Conservation (phyloP, 306 rosid species). For the Datisca glomerata region DNA sequence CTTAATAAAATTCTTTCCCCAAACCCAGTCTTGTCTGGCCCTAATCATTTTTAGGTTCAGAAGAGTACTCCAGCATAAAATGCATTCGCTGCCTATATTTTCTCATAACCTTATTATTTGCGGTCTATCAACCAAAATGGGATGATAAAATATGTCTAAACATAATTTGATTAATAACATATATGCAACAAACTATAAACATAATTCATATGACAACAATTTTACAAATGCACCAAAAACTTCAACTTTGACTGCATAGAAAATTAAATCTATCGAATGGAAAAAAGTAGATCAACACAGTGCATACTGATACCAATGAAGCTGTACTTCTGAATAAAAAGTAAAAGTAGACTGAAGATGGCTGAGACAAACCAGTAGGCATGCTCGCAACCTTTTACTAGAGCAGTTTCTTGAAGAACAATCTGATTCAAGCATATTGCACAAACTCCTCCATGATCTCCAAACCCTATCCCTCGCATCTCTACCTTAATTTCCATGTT, state of each 20-base stretch:
- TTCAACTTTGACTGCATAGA: slow-evolving; percentile 3
- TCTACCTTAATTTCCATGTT: slow-evolving; percentile 26
- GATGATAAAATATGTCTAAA: no score
- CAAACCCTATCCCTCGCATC: slow-evolving; percentile 25
- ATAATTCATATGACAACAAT: no score
- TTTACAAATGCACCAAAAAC: not conserved
- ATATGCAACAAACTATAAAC: no score
- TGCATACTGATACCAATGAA: not conserved
- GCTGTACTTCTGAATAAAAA: slow-evolving; percentile 1
- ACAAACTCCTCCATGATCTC: slow-evolving; percentile 49
- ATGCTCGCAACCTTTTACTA: slow-evolving; percentile 92
- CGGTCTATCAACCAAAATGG: no score
- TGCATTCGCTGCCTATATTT: no score
- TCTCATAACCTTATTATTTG: no score
- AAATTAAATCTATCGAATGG: not conserved
- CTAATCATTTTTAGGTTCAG: no score
- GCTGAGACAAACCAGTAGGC: slow-evolving; percentile 78
- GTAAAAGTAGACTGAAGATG: slow-evolving; percentile 2
- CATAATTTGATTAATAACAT: no score
- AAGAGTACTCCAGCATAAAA: no score
- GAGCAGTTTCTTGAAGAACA: slow-evolving; percentile 64
- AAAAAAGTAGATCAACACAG: not conserved
- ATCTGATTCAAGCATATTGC: slow-evolving; percentile 72
- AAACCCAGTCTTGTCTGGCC: no score
- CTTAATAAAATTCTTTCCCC: no score